A percentile compares a stretch with the other conserved stretches of the same genome.
Evolutionary conservation across 257 asterid genomes (phyloP).

Genomic region (Solanum neorickii): DNA sequence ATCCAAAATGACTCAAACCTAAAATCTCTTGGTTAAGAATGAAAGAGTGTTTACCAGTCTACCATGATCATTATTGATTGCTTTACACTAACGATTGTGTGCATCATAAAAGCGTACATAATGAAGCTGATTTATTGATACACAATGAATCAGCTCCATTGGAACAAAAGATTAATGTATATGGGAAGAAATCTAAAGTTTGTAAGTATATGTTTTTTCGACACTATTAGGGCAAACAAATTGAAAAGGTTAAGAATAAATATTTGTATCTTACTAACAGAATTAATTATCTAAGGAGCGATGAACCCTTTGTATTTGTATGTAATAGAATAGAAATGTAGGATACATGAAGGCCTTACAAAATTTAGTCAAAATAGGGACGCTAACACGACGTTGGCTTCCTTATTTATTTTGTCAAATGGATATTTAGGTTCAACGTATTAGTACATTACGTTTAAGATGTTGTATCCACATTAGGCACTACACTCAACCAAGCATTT

Average conservation of each 20-base stretch:
- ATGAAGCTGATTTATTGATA: not conserved
- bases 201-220: not conserved
- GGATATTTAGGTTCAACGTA: not conserved
- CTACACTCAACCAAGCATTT: not conserved
- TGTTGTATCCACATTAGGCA: not conserved
- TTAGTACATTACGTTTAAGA: not conserved
- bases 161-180: not conserved
- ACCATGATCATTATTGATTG: not conserved
- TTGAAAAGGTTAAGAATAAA: not conserved
- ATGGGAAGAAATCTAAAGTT: not conserved
- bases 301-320: not conserved
- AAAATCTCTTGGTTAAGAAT: rapidly evolving
- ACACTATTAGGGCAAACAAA: not conserved
- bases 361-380: not conserved
- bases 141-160: not conserved
- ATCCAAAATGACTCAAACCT: rapidly evolving
- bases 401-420: not conserved
- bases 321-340: not conserved
- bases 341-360: not conserved
- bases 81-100: not conserved
- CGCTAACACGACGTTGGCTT: not conserved
- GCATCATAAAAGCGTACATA: not conserved
- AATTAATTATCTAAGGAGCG: not conserved
- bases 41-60: no score
- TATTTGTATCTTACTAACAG: not conserved